Evolutionary conservation across 2,329 filamentous ascomycete species (phyloP).

Genomic region (Fusarium veterinarium): DNA sequence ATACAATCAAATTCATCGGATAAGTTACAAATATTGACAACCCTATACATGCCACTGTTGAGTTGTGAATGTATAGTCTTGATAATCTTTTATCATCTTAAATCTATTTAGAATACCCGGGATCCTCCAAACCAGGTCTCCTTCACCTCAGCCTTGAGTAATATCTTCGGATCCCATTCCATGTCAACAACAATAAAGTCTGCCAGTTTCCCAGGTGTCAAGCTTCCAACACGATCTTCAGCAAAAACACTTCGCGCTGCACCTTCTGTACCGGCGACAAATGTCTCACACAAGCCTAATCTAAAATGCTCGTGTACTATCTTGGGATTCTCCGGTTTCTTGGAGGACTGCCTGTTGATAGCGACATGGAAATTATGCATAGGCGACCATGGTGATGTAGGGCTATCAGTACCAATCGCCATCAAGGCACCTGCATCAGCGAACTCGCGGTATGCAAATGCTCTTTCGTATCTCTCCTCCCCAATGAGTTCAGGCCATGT

Average conservation of each 20-base stretch:
- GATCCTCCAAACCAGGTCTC: slow-evolving; percentile 65
- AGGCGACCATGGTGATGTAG: slow-evolving; percentile 65
- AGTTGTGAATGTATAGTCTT: not conserved
- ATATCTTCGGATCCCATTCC: slow-evolving; percentile 59
- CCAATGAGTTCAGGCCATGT: slow-evolving; percentile 69
- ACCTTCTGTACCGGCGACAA: slow-evolving; percentile 62
- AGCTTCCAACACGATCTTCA: slow-evolving; percentile 56
- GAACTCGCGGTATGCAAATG: slow-evolving; percentile 71
- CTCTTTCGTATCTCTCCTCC: slow-evolving; percentile 60
- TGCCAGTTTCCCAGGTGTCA: slow-evolving; percentile 62
- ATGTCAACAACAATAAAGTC: slow-evolving; percentile 62
- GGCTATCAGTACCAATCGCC: slow-evolving; percentile 66
- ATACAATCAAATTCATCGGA: no score
- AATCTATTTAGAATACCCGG: not conserved
- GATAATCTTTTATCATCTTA: not conserved
- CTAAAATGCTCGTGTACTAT: slow-evolving; percentile 63
- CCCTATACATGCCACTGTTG: no score
- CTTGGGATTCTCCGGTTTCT: slow-evolving; percentile 54
- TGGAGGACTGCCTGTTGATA: slow-evolving; percentile 65
- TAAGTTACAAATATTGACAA: no score
- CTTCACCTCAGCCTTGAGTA: slow-evolving; percentile 57
- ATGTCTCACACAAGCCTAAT: slow-evolving; percentile 61
- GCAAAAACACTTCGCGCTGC: slow-evolving; percentile 66
- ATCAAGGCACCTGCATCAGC: slow-evolving; percentile 62
- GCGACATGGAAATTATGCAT: slow-evolving; percentile 67